Percentiles rank a stretch among this genome's conserved stretches.
Conservation (phyloP, 2,329 filamentous ascomycete species). For the Aphanoascus verrucosus region DNA sequence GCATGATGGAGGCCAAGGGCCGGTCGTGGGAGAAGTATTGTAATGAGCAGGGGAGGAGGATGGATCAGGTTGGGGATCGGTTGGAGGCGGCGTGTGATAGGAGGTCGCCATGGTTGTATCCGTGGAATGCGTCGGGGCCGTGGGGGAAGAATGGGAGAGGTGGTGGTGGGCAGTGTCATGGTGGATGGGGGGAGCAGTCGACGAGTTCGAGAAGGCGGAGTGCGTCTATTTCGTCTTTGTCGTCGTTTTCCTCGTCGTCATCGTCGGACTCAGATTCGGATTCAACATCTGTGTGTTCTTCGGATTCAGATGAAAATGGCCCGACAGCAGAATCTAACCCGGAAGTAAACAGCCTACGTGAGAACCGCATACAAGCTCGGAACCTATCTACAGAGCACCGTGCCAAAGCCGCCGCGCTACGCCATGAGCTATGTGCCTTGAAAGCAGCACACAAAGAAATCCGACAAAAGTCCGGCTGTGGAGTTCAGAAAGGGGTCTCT, state of each 20-base stretch:
- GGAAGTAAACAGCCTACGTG: not conserved
- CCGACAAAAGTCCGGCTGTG: not conserved
- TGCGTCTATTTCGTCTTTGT: constrained; percentile 13
- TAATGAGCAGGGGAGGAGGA: constrained; percentile 28
- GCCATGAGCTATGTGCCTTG: constrained; percentile 11
- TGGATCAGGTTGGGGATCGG: constrained; percentile 19
- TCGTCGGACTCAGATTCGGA: constrained; percentile 12
- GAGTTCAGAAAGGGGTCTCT: not conserved
- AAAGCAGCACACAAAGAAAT: constrained; percentile 12
- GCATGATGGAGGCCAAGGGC: constrained; percentile 32
- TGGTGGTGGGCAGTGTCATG: not conserved
- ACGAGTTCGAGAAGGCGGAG: not conserved
- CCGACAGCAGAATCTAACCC: not conserved
- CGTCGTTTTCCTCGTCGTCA: constrained; percentile 13
- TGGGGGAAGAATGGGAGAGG: not conserved
- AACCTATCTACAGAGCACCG: constrained; percentile 7
- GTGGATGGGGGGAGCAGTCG: too few species aligned
- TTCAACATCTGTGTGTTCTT: constrained; percentile 2
- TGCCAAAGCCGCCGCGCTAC: constrained; percentile 6
- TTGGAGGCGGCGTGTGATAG: not conserved
- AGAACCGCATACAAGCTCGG: constrained; percentile 6
- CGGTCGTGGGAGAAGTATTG: constrained; percentile 29
- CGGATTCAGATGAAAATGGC: constrained; percentile 6
- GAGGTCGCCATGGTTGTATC: constrained; percentile 5
- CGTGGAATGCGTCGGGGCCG: not conserved